Base-by-base conservation (phyloP, 257 asterid species). In the Gentiana dahurica region DNA sequence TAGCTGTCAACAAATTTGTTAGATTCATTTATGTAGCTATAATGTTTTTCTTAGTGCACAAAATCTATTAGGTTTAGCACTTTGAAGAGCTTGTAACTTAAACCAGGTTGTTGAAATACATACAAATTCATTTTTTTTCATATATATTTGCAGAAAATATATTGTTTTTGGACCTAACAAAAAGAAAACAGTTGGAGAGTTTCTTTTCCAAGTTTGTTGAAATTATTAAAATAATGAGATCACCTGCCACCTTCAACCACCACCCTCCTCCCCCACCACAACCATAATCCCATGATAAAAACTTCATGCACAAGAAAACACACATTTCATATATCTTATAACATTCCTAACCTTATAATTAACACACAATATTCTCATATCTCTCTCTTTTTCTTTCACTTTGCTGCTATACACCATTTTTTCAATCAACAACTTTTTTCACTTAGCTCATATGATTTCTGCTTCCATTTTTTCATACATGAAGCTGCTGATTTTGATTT, bases 211-310 rank as follows among this genome's bases (percentile, higher is more conserved):
- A 49, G 36, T 58, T 71, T 48, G 73, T 66, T 72, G 71, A 73
- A 68, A 71, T 54, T 71, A 72, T 64, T 71, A 77, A 77, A 65
- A 76, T 13, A 59, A 58, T 87, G 77, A 73, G 72, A 75, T 69
- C 77, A 87, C 82, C 90, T 55, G 79, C 86, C 86, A 78, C 75
- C 89, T 75, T 61, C 78, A 82, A 84, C 82, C 77, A 80, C 91
- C 76, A 54, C 67, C 9, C 73, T 60, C 83, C 51, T 67, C 78
- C 24, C 85, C 87, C 82, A 76, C 90, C 84, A 55, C 71, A 69
- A 77, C 77, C 72, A 64, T 36, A 41, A 38, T 39, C 63, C 24
- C 8, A 15, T 43, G 49, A 41, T 36, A 51, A 3, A 8, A 37
- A 36, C 60, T 62, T 62, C 58, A 61, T 43, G 44, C 53, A 41